Evolutionary conservation across 805 yeast species (phyloP), one percentile per base, ranked within the genome.

Genomic region (Babjeviella inositovora): DNA sequence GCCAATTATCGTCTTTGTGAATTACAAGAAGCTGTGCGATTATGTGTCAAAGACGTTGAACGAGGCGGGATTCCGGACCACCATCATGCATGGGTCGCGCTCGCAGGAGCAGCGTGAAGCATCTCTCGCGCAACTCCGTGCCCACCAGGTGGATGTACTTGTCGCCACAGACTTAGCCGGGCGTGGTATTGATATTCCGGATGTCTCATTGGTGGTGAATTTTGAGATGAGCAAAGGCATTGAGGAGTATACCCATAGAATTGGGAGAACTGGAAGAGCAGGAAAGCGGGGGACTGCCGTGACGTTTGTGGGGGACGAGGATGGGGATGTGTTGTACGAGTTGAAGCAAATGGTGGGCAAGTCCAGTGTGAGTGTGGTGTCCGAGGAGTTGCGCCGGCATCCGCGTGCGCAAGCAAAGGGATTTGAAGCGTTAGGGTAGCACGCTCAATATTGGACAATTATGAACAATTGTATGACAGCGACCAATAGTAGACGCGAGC

Each of bases 231-330:
- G 84, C 7, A 65, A 59, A 31, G 57, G 58, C 16, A 64, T 84
- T 21, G 95, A 84, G 31, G 85, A 76, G 28, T 87, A 84, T 36
- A 66, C 87, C 11, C 98, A 87, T 47, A 62, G 97, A 40, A 75
- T 87, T 23, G 98, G 98, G 27, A 70, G 98, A 50, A 87, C 98
- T 1, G 98, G 97, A 18, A 67, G 98, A 45, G 96, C 94, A 0
- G 97, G 96, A 1, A 68, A 65, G 22, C 42, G 41, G 5, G 98
- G 98, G 21, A 55, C 62, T 7, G 75, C 94, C 4, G 53, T 72
- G 8, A 76, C 95, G 0, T 77, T 80, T 32, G 43, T 84, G 31
- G 68, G 65, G 25, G 60, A 59, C 8, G 58, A 57, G 4, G 85
- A 76, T 34, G 44, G 48, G 8, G 62, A 51, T 2, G 48, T 70